Conservation (phyloP, 2,329 filamentous ascomycete genomes). For the Trichoderma oligosporum region DNA sequence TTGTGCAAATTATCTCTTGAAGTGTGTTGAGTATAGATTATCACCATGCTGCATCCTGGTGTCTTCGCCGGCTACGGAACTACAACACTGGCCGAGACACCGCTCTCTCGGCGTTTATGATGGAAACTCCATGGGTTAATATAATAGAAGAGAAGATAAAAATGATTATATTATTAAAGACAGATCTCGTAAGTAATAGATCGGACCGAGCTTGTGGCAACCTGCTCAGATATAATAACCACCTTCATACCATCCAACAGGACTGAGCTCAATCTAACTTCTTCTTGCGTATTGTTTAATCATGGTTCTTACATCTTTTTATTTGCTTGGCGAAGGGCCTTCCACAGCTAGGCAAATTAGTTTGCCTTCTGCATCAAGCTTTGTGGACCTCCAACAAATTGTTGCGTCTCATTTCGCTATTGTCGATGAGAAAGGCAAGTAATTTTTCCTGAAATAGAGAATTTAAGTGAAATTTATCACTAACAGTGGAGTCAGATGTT, state of each 20-base stretch:
- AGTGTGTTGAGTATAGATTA: too few relatives aligned
- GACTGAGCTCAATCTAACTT: not conserved
- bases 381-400: slow-evolving; percentile 37
- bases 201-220: too few relatives aligned
- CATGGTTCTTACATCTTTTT: slow-evolving; percentile 29
- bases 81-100: not conserved
- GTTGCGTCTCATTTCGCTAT: slow-evolving; percentile 42
- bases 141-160: not conserved
- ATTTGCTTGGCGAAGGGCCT: slow-evolving; percentile 41
- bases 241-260: not conserved
- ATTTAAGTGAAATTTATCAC: too few relatives aligned
- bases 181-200: too few relatives aligned
- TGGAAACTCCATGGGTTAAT: not conserved
- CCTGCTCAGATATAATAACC: too few relatives aligned
- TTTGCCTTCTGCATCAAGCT: slow-evolving; percentile 31
- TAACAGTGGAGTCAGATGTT: not conserved
- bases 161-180: too few relatives aligned
- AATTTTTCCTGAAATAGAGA: not conserved
- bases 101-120: not conserved
- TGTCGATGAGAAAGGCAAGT: slow-evolving; percentile 38
- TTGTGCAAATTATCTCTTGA: too few relatives aligned
- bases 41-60: not conserved
- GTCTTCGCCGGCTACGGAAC: not conserved
- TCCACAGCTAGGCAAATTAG: slow-evolving; percentile 36
- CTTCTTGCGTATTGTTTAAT: too few relatives aligned